Evolutionary conservation across 2,329 filamentous ascomycete genomes (phyloP), one percentile per base, ranked within the genome.

Genomic region (Fusarium solani-melongenae): DNA sequence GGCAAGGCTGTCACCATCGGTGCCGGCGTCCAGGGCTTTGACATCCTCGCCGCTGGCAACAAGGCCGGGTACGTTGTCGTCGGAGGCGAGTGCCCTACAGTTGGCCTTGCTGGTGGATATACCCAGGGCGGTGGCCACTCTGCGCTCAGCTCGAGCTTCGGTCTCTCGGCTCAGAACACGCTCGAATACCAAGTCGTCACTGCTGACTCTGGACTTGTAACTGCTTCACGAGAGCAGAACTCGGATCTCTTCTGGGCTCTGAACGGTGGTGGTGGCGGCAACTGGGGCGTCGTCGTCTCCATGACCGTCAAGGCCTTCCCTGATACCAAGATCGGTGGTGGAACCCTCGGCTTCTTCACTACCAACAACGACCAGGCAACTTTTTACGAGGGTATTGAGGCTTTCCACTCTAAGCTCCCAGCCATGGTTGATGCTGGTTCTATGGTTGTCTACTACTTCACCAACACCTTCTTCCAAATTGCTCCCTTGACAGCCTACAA

Each of bases 181-280:
- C 82, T 92, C 2, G 83, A 87, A 65, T 88, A 82, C 66, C 84
- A 89, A 65, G 87, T 91, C 2, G 83, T 92, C n/a, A 88, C 85
- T 4, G 86, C 84, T 0, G 75, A 77, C 22, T 89, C 89, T 1
- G 64, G 83, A 17, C 71, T 85, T 15, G 69, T 90, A 1, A 84
- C 79, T 4, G 88, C 88, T 0, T 86, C 83, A 5, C 83, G 80
- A 4, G 77, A 77, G 0, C 65, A 86, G 31, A 88, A 92, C 68
- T 61, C 81, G 0, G 90, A 92, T 58, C 82, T 92, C 3, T 92
- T 89, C 81, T 93, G 90, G 90, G 91, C 90, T 3, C 80, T 92
- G 1, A 83, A 83, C 44, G 89, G 90, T 2, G 89, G 90, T 1
- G 90, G 90, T 1, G 87, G 86, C 6, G 88, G 89, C 17, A 91